Evolutionary conservation across 2,329 filamentous ascomycete genomes (phyloP).

Genomic region (Dactylellina haptotyla): DNA sequence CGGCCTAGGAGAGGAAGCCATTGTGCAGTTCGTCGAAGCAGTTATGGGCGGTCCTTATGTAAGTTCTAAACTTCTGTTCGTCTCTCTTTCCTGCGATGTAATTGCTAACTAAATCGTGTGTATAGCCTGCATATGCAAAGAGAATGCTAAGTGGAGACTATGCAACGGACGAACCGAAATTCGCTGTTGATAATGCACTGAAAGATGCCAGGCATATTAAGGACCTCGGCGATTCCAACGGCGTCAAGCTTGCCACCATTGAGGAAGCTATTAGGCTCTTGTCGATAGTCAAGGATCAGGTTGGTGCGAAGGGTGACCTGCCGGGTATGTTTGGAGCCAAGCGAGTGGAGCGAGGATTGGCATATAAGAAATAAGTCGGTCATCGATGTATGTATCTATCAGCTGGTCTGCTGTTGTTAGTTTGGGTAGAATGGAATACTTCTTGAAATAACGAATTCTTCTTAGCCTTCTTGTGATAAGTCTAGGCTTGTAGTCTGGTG

Average conservation of each 20-base stretch:
- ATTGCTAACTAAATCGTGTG: conserved; percentile 66
- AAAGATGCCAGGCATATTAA: conserved; percentile 84
- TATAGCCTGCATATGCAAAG: conserved; percentile 77
- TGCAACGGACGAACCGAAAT: conserved; percentile 79
- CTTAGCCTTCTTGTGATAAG: too few species aligned
- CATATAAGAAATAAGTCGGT: conserved; percentile 40
- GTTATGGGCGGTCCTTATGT: conserved; percentile 49
- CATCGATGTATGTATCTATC: not conserved
- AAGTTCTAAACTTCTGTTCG: not conserved
- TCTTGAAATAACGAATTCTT: too few species aligned
- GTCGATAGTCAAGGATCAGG: conserved; percentile 73
- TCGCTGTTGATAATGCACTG: conserved; percentile 80
- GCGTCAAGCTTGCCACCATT: conserved; percentile 71
- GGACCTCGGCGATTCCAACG: conserved; percentile 71
- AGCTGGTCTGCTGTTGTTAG: too few species aligned
- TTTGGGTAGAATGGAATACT: too few species aligned
- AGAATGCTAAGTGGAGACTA: conserved; percentile 79
- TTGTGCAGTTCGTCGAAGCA: conserved; percentile 75
- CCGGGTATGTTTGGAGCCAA: conserved; percentile 53
- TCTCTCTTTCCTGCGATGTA: conserved; percentile 68
- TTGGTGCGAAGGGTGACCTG: conserved; percentile 74
- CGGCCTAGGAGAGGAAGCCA: conserved; percentile 75
- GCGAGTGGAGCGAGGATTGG: conserved; percentile 33
- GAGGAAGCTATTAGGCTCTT: conserved; percentile 77
- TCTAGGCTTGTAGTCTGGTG: too few species aligned